phyloP scores from a whole-genome alignment of 345 rosid genomes.

The Eucalyptus shirleyi region DNA sequence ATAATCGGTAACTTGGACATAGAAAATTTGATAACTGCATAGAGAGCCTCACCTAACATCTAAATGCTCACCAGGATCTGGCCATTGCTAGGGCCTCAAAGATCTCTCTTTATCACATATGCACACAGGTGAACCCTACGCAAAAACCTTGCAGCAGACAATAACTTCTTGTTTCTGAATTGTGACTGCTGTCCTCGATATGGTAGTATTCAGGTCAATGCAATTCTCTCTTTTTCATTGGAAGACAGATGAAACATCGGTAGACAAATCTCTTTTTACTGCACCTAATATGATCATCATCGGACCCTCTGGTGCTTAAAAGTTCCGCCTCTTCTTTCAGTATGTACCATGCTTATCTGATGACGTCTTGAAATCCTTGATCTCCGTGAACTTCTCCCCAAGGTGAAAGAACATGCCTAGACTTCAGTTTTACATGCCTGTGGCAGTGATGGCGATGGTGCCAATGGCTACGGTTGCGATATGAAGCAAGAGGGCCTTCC shows the following conservation, averaged over 20 bases:
- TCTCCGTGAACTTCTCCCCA: slow-evolving; percentile 25
- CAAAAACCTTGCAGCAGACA: background rate
- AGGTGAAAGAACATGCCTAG: slow-evolving; percentile 15
- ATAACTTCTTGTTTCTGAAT: background rate
- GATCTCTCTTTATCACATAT: background rate
- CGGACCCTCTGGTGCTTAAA: slow-evolving; percentile 4
- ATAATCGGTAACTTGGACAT: background rate
- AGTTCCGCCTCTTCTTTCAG: background rate
- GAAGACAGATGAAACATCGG: background rate
- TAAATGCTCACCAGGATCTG: background rate
- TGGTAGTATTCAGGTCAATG: background rate
- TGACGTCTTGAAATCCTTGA: slow-evolving; percentile 12
- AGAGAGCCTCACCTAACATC: background rate
- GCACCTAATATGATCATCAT: background rate
- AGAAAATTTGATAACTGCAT: background rate
- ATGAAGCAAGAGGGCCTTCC: background rate
- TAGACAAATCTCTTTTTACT: background rate
- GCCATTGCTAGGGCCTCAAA: background rate
- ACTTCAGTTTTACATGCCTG: slow-evolving; percentile 7
- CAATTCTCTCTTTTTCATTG: background rate
- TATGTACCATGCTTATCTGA: background rate
- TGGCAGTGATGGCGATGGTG: background rate
- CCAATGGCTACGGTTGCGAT: background rate
- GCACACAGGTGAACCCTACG: background rate
- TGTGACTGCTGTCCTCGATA: background rate